Evolutionary conservation across 2,329 filamentous ascomycete species (phyloP).

Genomic region (Pestalotiopsis sp.): DNA sequence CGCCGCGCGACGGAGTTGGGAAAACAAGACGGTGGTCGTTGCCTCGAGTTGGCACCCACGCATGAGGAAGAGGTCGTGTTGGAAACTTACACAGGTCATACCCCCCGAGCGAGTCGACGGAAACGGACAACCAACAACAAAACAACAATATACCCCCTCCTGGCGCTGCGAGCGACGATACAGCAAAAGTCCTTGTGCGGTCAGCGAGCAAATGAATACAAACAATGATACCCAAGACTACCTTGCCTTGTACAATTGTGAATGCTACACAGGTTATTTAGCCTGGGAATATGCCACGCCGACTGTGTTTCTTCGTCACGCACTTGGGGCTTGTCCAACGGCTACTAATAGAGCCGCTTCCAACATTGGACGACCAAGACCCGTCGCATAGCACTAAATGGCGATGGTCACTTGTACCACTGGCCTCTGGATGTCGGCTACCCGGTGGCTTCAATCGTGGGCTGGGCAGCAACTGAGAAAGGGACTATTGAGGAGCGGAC

Average conservation of each 20-base stretch:
- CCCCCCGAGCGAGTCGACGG: not conserved
- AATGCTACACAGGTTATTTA: not conserved
- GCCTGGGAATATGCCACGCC: not conserved
- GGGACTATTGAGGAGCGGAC: no score
- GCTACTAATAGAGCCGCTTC: not conserved
- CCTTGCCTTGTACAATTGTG: not conserved
- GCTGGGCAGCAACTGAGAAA: no score
- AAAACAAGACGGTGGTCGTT: not conserved
- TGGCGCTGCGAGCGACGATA: not conserved
- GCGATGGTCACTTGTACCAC: not conserved
- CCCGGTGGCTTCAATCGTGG: not conserved
- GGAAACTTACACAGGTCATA: conserved; percentile 5
- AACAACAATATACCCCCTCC: not conserved
- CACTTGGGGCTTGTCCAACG: not conserved
- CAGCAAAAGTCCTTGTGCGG: not conserved
- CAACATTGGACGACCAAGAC: not conserved
- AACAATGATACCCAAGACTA: conserved; percentile 3
- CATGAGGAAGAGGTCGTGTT: conserved; percentile 1
- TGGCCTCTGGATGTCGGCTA: not conserved
- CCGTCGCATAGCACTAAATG: not conserved
- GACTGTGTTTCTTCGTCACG: not conserved
- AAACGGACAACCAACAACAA: not conserved
- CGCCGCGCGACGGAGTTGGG: not conserved
- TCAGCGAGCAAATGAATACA: conserved; percentile 8
- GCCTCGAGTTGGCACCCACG: conserved; percentile 8